Evolutionary conservation across 1,284 basidiomycete genomes (phyloP), one percentile per base, ranked within the genome.

Genomic region (Flammula alnicola): DNA sequence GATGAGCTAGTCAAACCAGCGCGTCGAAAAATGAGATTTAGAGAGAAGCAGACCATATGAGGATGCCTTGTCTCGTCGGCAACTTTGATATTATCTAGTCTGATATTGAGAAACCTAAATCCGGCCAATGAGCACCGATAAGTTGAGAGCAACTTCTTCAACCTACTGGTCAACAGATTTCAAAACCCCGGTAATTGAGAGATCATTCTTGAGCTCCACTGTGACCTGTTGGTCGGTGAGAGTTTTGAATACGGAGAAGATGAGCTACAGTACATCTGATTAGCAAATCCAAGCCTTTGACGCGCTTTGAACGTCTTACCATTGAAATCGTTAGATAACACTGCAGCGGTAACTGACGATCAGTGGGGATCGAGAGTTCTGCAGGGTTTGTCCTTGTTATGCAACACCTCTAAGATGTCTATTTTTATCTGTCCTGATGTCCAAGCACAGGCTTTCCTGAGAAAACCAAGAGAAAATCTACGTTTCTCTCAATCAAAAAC

Each of bases 211-310:
- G 64, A 99, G 87, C 71, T 99, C 96, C 61, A 99, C 95, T 12
- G 94, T 97, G 63, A 98, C 94, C 61, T 88, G 84, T 68, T 98
- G 95, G 71, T 97, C 95, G 3, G 96, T 98, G 43, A 99, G 84
- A 11, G 96, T 99, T 76, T 99, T 99, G 88, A 99, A 99, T 36
- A 98, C 95, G 40, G 93, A 95, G 74, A 96, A 96, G 63, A 96
- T 96, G 62, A 96, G 84, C 94, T 95, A 65, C 22, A 60, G 25
- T 25, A 23, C 29, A 39, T 27, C 30, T 44, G 26, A 54, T 35
- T 38, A 52, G 41, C 31, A 26, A 31, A 20, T 9, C 20, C 16
- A 20, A 30, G 10, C 42, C 22, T 39, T 60, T 33, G 57, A 53
- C 52, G 29, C 47, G 32, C 38, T 44, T 42, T 12, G 12, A 37